phyloP scores from a whole-genome alignment of 2,329 filamentous ascomycete species.

The Colletotrichum neosansevieriae region DNA sequence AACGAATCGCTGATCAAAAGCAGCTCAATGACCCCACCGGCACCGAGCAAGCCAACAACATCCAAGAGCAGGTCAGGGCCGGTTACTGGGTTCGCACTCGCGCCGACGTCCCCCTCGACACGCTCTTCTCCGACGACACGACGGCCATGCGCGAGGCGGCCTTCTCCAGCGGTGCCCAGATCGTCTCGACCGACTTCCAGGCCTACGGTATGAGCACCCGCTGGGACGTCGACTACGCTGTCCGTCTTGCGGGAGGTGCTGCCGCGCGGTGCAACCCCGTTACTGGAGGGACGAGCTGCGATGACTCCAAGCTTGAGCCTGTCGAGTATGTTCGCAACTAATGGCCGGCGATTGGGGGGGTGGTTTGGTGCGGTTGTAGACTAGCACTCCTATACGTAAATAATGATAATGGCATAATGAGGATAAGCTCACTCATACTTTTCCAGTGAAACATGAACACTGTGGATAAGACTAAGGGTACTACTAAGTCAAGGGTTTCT shows the following conservation, averaged over 20 bases:
- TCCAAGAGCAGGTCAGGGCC: conserved; percentile 57
- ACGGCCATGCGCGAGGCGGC: conserved; percentile 56
- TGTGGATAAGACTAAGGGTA: too few species aligned
- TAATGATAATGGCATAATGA: conserved; percentile 27
- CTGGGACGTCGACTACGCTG: conserved; percentile 61
- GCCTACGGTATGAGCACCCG: conserved; percentile 59
- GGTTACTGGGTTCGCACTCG: conserved; percentile 63
- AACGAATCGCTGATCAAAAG: neutral
- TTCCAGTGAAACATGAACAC: too few species aligned
- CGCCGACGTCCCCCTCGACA: conserved; percentile 59
- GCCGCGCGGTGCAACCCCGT: conserved; percentile 51
- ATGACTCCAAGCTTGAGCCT: conserved; percentile 42
- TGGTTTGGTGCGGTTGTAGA: neutral
- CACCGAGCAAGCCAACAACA: conserved; percentile 54
- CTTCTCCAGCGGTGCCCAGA: conserved; percentile 60
- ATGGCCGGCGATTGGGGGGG: too few species aligned
- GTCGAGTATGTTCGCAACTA: conserved; percentile 41
- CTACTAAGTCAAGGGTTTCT: too few species aligned
- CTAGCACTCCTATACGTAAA: neutral
- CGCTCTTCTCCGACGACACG: conserved; percentile 54
- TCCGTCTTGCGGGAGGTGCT: conserved; percentile 42
- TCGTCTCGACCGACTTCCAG: conserved; percentile 63
- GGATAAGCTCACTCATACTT: neutral
- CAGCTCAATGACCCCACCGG: conserved; percentile 58
- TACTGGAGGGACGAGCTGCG: conserved; percentile 40